Evolutionary conservation across 768 basidiomycete genomes (phyloP), one percentile per base, ranked within the genome.

Genomic region (Podaxis pistillaris): DNA sequence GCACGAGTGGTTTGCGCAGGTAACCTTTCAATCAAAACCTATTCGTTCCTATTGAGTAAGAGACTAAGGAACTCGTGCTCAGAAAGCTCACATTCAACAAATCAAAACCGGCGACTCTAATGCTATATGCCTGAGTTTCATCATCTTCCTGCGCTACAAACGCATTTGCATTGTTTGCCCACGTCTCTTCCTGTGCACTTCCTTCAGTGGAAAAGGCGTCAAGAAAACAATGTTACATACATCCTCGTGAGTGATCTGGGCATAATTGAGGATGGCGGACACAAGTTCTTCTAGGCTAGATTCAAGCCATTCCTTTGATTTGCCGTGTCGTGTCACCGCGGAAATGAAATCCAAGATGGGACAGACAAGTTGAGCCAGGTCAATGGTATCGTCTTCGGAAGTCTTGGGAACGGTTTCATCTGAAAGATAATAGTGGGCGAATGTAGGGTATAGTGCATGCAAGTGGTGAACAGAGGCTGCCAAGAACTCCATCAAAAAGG

Each of bases 121-220:
- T 82, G 59, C 91, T 92, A 70, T 94, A 96, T 1, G 81, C 71
- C 58, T 91, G 86, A 1, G 88, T 88, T 64, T 96, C 94, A 64
- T 98, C 96, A 58, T 97, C 94, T 69, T 98, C 96, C 70, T 98
- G 94, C 26, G 90, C 89, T 33, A 98, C 88, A 69, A 98, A 98
- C 2, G 90, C 86, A 67, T 98, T 98, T 3, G 93, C 87, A 68
- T 97, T 91, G 58, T 81, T 85, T 2, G 86, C 84, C 96, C 96
- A 98, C 15, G 86, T 89, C 33, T 95, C 93, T 70, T 95, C 94
- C 94, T 98, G 64, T 12, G 51, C 46, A 22, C 33, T 30, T 41
- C 54, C 44, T 30, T 28, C 62, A 58, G 54, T 64, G 62, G 36
- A 57, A 58, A 33, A n/a, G 22, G 41, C 19, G 47, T 15, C 6